phyloP scores from a whole-genome alignment of 202 grass and related monocot species.

The Zoysia matrella region DNA sequence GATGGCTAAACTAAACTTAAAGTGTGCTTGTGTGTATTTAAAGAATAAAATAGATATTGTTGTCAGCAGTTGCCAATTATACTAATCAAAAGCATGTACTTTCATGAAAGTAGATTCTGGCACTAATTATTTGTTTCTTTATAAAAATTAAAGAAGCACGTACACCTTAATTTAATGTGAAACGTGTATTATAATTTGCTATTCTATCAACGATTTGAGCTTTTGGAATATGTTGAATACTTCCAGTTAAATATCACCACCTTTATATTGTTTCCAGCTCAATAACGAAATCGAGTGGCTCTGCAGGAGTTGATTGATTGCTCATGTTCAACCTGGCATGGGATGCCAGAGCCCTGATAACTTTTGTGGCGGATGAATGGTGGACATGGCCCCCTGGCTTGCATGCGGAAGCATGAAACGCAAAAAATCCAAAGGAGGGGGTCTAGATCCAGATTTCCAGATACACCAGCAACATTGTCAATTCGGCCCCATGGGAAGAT shows the following conservation, averaged over 20 bases:
- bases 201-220: slow-evolving; percentile 22
- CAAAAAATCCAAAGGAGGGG: slow-evolving; percentile 54
- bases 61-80: neutral
- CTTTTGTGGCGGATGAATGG: slow-evolving; percentile 48
- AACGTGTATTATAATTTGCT: slow-evolving; percentile 30
- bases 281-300: slow-evolving; percentile 49
- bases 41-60: neutral
- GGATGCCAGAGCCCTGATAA: slow-evolving; percentile 23
- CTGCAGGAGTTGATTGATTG: slow-evolving; percentile 41
- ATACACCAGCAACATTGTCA: slow-evolving; percentile 57
- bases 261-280: slow-evolving; percentile 52
- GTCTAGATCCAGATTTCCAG: slow-evolving; percentile 62
- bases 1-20: neutral
- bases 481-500: slow-evolving; percentile 52
- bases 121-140: neutral
- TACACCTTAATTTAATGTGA: slow-evolving; percentile 1
- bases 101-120: slow-evolving; percentile 26
- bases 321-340: slow-evolving; percentile 48
- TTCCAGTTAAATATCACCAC: slow-evolving; percentile 33
- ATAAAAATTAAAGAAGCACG: neutral
- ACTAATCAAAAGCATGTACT: neutral
- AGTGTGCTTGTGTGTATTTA: neutral
- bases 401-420: slow-evolving; percentile 47
- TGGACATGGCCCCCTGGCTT: slow-evolving; percentile 46
- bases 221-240: slow-evolving; percentile 29